Evolutionary conservation across 2,329 filamentous ascomycete species (phyloP), one percentile per base, ranked within the genome.

Genomic region (Cytospora mali): DNA sequence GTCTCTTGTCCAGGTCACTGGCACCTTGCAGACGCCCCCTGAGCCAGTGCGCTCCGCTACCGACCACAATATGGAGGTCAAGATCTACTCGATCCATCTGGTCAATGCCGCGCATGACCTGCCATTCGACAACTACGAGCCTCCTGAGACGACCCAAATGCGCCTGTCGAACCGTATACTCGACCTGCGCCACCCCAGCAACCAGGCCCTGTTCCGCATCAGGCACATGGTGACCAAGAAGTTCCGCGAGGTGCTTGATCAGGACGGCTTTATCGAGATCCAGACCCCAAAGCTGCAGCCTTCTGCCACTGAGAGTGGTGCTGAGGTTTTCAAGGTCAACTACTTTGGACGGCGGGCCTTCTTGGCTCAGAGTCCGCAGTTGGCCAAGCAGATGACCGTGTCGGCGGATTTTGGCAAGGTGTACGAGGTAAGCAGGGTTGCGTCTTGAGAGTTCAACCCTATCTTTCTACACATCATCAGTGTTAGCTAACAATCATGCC

Each of bases 241-340:
- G 28, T 97, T 97, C 82, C 90, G 93, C 55, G 76, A 83, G 11
- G 87, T 89, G 2, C 83, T 97, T 0, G 90, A 94, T 68, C 81
- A 83, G 2, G 81, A 89, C 66, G 89, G 87, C 18, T 97, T 97
- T 73, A 89, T 96, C 64, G 93, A 97, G 75, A 97, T 97, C 64
- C 92, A 97, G 73, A 96, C 92, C 0, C 93, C 93, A 2, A 97
- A 97, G 77, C 80, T 97, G 50, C 92, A 96, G 79, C 91, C 92
- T 1, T 88, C 90, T 14, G 93, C 93, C 1, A 96, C 93, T 0
- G 93, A 97, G 75, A 96, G 91, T 53, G 93, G 93, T 53, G 89
- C 93, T 16, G 92, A 92, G 67, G 93, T 97, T 6, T 97, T 97
- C 81, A 88, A 91, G 73, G 86, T 96, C 55, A 91, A 95, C 71